These are phyloP conservation scores for Boletus edulis DNA, from an alignment of 768 basidiomycete genomes.

Conservation along the genomic window DNA sequence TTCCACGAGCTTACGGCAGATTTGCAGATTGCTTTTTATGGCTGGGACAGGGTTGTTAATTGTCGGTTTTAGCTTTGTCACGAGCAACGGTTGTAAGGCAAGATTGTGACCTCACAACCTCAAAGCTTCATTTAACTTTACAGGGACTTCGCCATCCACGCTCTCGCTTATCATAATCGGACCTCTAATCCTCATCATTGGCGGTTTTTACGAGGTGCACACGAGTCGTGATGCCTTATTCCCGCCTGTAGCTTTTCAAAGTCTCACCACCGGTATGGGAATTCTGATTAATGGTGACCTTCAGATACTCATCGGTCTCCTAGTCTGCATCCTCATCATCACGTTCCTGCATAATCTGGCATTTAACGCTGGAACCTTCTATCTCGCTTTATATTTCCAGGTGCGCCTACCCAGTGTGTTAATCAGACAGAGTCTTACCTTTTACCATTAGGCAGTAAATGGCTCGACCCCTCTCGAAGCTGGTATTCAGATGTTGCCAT, in stretches of 20 bases:
- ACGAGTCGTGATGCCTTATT: slow-evolving; percentile 73
- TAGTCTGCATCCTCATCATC: slow-evolving; percentile 65
- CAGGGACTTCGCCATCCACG: slow-evolving; percentile 67
- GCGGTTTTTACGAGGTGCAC: slow-evolving; percentile 64
- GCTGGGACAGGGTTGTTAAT: slow-evolving; percentile 69
- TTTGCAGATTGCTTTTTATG: slow-evolving; percentile 67
- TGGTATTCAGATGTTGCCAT: slow-evolving; percentile 74
- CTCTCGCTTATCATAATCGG: slow-evolving; percentile 60
- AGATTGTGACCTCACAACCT: not conserved
- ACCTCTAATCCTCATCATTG: slow-evolving; percentile 49
- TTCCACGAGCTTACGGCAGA: slow-evolving; percentile 20
- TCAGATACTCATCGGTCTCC: slow-evolving; percentile 8
- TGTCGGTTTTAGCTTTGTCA: slow-evolving; percentile 78
- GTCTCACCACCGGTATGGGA: slow-evolving; percentile 55
- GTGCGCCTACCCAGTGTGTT: slow-evolving; percentile 36
- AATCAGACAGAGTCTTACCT: not conserved
- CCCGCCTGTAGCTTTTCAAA: slow-evolving; percentile 59
- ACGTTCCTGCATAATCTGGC: slow-evolving; percentile 81
- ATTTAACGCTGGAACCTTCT: slow-evolving; percentile 84
- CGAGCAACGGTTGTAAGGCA: slow-evolving; percentile 62
- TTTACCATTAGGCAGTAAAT: slow-evolving; percentile 55
- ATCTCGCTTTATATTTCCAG: slow-evolving; percentile 82
- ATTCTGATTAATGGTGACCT: slow-evolving; percentile 2
- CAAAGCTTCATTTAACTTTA: slow-evolving; percentile 14
- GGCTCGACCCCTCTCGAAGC: slow-evolving; percentile 69